These are phyloP conservation scores for Austroboletus eburneus DNA, from an alignment of 768 basidiomycete genomes.

Conservation along the genomic window DNA sequence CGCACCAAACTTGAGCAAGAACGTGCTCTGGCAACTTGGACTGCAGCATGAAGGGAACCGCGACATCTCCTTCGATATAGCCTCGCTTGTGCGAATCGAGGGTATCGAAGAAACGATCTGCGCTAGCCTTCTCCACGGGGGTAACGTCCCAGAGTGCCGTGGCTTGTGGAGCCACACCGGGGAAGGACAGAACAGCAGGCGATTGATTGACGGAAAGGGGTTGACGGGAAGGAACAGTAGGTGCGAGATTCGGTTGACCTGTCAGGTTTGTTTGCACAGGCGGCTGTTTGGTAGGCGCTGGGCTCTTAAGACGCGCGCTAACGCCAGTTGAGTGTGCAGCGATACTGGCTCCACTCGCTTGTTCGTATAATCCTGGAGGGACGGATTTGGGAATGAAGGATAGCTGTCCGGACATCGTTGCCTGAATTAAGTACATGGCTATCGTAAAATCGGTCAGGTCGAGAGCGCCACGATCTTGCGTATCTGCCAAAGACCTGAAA, in stretches of 20 bases:
- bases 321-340: constrained; percentile 55
- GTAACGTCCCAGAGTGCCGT: constrained; percentile 76
- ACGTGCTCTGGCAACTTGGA: constrained; percentile 77
- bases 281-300: constrained; percentile 57
- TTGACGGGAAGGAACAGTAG: constrained; percentile 21
- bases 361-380: constrained; percentile 83
- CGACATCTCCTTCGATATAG: constrained; percentile 88
- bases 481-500: constrained; percentile 88
- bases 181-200: constrained; percentile 25
- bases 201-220: constrained; percentile 15
- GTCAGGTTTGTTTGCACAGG: constrained; percentile 54
- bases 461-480: constrained; percentile 83
- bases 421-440: constrained; percentile 95
- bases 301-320: constrained; percentile 59
- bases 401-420: constrained; percentile 77
- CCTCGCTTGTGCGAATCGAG: constrained; percentile 74
- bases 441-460: constrained; percentile 91
- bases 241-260: constrained; percentile 32
- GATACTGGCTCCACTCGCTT: constrained; percentile 52
- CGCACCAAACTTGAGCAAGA: constrained; percentile 90
- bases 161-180: constrained; percentile 24
- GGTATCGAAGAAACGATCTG: constrained; percentile 78
- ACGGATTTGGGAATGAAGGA: constrained; percentile 67
- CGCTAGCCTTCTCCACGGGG: constrained; percentile 66
- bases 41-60: constrained; percentile 93